Conservation (phyloP, 352 stramenopile genomes). For the Phytophthora pistaciae region DNA sequence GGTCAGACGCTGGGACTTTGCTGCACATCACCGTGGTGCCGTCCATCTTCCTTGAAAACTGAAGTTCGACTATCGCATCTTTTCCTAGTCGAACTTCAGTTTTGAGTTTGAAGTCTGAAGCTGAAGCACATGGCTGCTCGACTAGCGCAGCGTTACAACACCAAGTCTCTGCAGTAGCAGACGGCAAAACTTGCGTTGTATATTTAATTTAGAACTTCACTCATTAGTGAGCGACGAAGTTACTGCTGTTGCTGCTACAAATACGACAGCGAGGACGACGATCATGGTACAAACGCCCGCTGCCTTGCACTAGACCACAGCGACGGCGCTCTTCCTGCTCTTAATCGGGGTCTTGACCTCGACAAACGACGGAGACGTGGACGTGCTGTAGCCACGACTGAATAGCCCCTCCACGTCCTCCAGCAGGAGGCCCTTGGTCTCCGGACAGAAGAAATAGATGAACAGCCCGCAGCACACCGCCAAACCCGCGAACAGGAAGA, state of each 20-base stretch:
- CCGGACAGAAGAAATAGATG: constrained; percentile 39
- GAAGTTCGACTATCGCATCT: constrained; percentile 3
- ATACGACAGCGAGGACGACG: constrained; percentile 1
- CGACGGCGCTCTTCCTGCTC: constrained; percentile 19
- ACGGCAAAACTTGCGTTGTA: constrained; percentile 1
- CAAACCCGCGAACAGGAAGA: constrained; percentile 37
- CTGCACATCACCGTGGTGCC: constrained; percentile 2
- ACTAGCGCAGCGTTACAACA: too few species aligned
- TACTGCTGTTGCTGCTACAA: background rate
- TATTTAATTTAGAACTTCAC: constrained; percentile 6
- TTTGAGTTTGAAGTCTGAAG: background rate
- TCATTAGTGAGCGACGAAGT: background rate
- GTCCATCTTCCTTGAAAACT: constrained; percentile 15
- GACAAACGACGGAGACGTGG: constrained; percentile 35
- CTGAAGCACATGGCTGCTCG: constrained; percentile 2
- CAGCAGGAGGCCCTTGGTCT: constrained; percentile 35
- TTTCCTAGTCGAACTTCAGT: constrained; percentile 5
- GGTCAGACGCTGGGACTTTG: background rate
- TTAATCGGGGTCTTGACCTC: constrained; percentile 32
- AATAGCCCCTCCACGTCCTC: constrained; percentile 42
- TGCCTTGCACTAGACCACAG: constrained; percentile 21
- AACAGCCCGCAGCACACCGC: constrained; percentile 29
- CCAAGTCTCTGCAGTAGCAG: constrained; percentile 1
- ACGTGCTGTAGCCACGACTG: constrained; percentile 20
- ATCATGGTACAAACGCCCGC: background rate